Conservation (phyloP, 2,329 filamentous ascomycete species). For the Claviceps sorghi region DNA sequence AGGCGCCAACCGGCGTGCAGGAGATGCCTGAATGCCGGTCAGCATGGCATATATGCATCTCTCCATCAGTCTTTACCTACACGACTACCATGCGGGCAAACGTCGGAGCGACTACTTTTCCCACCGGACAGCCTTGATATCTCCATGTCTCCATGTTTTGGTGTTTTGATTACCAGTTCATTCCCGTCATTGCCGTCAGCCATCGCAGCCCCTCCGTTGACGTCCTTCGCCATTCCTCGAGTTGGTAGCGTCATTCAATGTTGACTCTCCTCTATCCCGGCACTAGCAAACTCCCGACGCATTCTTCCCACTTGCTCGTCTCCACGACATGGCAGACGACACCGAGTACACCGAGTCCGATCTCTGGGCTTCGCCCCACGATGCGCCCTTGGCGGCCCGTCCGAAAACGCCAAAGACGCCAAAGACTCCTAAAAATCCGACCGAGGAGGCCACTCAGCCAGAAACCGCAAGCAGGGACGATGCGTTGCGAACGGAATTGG, state of each 20-base stretch:
- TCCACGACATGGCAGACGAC: conserved; percentile 27
- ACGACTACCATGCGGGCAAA: not conserved
- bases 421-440: conserved; percentile 32
- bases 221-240: not conserved
- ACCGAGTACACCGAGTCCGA: conserved; percentile 33
- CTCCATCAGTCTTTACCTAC: not conserved
- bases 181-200: not conserved
- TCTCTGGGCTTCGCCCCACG: conserved; percentile 30
- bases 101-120: not conserved
- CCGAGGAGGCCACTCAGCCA: conserved; percentile 22
- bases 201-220: not conserved
- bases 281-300: not conserved
- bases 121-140: too few relatives aligned
- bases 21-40: not conserved
- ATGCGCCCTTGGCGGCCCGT: conserved; percentile 16
- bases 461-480: conserved; percentile 53
- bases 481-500: conserved; percentile 62
- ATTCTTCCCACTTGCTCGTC: not conserved
- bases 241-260: not conserved
- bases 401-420: conserved; percentile 31
- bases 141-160: not conserved
- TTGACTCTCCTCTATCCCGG: not conserved
- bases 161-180: not conserved
- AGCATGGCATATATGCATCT: not conserved
- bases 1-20: not conserved